Conservation (phyloP, 2,329 filamentous ascomycete species). For the Paracoccidioides lutzii region DNA sequence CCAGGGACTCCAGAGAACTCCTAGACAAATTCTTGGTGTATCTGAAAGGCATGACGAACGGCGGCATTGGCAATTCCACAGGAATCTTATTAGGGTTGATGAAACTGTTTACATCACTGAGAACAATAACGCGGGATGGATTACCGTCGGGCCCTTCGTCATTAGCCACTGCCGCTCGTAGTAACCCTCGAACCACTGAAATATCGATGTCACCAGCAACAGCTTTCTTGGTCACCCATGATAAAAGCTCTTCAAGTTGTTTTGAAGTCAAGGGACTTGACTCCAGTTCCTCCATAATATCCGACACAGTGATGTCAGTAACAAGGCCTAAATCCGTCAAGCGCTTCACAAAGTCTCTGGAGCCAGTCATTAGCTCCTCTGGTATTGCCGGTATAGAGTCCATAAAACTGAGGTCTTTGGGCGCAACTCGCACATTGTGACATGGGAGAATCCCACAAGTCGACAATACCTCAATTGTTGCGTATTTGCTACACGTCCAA, state of each 20-base stretch:
- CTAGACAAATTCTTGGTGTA: conserved; percentile 59
- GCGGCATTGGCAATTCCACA: conserved; percentile 65
- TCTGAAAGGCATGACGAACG: conserved; percentile 70
- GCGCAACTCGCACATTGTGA: conserved; percentile 64
- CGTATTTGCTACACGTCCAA: conserved; percentile 77
- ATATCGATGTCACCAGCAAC: conserved; percentile 59
- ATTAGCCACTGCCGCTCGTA: conserved; percentile 54
- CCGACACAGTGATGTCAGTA: conserved; percentile 72
- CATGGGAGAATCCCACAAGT: conserved; percentile 79
- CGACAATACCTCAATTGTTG: conserved; percentile 76
- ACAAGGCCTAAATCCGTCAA: conserved; percentile 75
- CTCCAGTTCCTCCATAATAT: conserved; percentile 74
- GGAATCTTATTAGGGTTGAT: conserved; percentile 68
- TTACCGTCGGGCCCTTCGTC: conserved; percentile 46
- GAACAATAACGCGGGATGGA: conserved; percentile 58
- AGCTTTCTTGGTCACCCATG: conserved; percentile 67
- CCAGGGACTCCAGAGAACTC: conserved; percentile 61
- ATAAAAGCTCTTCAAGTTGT: conserved; percentile 71
- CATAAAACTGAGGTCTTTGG: conserved; percentile 61
- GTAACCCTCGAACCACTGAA: conserved; percentile 52
- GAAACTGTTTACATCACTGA: conserved; percentile 63
- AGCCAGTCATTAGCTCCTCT: conserved; percentile 54
- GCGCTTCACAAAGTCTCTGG: conserved; percentile 62
- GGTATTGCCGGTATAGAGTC: conserved; percentile 80
- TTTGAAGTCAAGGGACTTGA: conserved; percentile 64